Conservation (phyloP, 2,329 filamentous ascomycete genomes). For the Aspergillus viridinutans region DNA sequence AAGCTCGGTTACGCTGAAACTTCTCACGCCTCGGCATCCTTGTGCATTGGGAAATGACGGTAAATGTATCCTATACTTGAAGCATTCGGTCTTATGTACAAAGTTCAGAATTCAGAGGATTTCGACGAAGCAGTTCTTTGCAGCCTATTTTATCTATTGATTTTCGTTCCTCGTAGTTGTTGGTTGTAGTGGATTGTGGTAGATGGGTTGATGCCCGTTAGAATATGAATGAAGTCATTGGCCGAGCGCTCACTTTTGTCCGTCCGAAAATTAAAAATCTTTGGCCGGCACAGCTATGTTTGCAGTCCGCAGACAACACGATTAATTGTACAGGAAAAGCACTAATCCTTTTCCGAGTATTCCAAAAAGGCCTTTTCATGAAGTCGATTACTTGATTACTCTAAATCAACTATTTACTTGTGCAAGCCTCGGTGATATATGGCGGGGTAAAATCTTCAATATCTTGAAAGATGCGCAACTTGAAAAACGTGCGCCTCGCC, state of each 20-base stretch:
- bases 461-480: slow-evolving; percentile 70
- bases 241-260: slow-evolving; percentile 26
- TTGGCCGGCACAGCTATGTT: slow-evolving; percentile 21
- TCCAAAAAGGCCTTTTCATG: not conserved
- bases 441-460: slow-evolving; percentile 33
- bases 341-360: not conserved
- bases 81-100: slow-evolving; percentile 35
- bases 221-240: slow-evolving; percentile 43
- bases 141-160: not conserved
- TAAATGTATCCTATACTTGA: slow-evolving; percentile 18
- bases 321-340: not conserved
- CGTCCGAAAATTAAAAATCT: slow-evolving; percentile 37
- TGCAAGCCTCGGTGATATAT: slow-evolving; percentile 23
- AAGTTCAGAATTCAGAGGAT: slow-evolving; percentile 33
- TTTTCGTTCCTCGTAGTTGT: slow-evolving; percentile 6
- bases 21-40: slow-evolving; percentile 15
- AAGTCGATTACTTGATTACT: not conserved
- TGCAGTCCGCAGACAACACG: slow-evolving; percentile 16
- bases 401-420: slow-evolving; percentile 4
- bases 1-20: slow-evolving; percentile 13
- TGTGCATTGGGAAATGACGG: slow-evolving; percentile 17
- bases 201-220: slow-evolving; percentile 15
- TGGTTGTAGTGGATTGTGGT: slow-evolving; percentile 11
- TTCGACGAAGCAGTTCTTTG: slow-evolving; percentile 13
- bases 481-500: slow-evolving; percentile 71